Conservation (phyloP, 169 alveolate genomes). For the Plasmodium vinckei region DNA sequence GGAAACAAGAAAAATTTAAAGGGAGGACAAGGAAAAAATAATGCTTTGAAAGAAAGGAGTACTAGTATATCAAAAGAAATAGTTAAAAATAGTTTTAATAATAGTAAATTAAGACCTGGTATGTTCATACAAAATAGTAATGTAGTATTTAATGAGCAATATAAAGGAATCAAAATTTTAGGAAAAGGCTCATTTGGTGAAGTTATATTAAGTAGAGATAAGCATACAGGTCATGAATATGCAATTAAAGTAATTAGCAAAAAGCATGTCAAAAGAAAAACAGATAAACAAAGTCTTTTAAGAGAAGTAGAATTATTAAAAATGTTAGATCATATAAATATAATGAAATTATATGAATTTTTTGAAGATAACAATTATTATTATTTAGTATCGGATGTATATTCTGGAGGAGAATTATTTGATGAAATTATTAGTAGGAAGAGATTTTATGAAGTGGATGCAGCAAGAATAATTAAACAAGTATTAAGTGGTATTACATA, state of each 20-base stretch:
- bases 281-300: constrained; percentile 88
- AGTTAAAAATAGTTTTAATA: constrained; percentile 50
- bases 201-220: constrained; percentile 90
- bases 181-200: constrained; percentile 96
- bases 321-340: constrained; percentile 92
- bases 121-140: constrained; percentile 91
- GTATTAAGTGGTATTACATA: constrained; percentile 94
- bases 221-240: constrained; percentile 90
- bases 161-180: constrained; percentile 90
- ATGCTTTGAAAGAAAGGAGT: constrained; percentile 16
- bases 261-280: constrained; percentile 88
- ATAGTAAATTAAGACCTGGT: constrained; percentile 88
- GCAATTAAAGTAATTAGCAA: constrained; percentile 94
- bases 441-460: constrained; percentile 93
- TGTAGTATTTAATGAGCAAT: constrained; percentile 88
- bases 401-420: constrained; percentile 96
- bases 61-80: constrained; percentile 26
- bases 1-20: constrained; percentile 32
- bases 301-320: constrained; percentile 90
- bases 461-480: constrained; percentile 94
- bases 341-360: constrained; percentile 92
- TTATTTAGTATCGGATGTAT: constrained; percentile 92
- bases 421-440: constrained; percentile 93
- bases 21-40: constrained; percentile 20
- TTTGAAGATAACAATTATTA: constrained; percentile 91